Evolutionary conservation across 257 asterid genomes (phyloP).

Genomic region (Jasminum sambac): DNA sequence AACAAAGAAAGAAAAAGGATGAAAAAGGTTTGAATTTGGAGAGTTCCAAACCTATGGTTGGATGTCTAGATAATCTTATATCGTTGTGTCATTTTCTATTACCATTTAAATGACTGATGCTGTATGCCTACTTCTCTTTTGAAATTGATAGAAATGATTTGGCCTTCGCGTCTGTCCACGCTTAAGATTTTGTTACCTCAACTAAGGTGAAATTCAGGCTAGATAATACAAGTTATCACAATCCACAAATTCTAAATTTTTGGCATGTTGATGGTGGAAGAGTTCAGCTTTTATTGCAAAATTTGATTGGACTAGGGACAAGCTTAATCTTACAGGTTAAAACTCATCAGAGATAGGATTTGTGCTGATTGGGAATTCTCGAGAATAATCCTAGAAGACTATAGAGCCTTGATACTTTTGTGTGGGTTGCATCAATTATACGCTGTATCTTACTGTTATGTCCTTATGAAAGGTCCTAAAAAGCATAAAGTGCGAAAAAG

Average conservation of each 20-base stretch:
- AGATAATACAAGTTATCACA: background rate
- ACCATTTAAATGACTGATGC: background rate
- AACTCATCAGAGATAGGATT: background rate
- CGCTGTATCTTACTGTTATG: background rate
- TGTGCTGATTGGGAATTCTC: background rate
- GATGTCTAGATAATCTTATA: background rate
- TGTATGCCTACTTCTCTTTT: conserved; percentile 1
- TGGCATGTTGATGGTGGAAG: background rate
- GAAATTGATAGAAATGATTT: conserved; percentile 8
- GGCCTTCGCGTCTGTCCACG: background rate
- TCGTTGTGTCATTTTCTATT: background rate
- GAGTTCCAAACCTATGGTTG: background rate
- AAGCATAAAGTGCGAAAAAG: too few relatives aligned
- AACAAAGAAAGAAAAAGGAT: background rate
- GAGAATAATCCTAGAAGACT: background rate
- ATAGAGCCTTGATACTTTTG: background rate
- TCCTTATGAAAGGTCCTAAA: too few relatives aligned
- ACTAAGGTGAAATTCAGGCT: background rate
- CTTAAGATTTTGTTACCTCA: background rate
- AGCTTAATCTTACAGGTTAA: background rate
- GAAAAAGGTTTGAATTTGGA: background rate
- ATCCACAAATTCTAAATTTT: background rate
- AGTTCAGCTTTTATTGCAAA: background rate
- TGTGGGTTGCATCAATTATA: background rate
- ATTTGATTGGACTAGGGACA: background rate